Evolutionary conservation across 805 yeast genomes (phyloP).

Genomic region (Wickerhamomyces bisporus): DNA sequence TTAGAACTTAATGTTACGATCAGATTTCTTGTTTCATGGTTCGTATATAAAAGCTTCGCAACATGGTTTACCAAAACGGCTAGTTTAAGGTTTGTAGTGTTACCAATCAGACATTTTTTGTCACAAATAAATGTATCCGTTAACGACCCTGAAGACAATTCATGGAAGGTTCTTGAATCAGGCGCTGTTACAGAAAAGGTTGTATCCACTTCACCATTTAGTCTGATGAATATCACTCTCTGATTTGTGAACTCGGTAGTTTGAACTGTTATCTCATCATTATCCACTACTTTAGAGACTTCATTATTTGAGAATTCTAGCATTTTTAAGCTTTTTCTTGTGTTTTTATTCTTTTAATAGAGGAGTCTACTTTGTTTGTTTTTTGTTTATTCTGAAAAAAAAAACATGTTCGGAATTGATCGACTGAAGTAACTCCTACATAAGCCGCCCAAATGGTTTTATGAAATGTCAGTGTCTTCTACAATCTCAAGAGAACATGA

Average conservation of each 20-base stretch:
- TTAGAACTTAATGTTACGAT: conserved; percentile 24
- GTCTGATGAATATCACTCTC: conserved; percentile 33
- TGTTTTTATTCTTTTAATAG: too few relatives aligned
- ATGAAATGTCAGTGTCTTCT: background rate
- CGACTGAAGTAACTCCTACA: too few relatives aligned
- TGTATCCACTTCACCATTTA: conserved; percentile 35
- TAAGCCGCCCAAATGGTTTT: background rate
- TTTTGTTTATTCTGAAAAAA: background rate
- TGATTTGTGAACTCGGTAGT: conserved; percentile 32
- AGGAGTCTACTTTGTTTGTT: background rate
- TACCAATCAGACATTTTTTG: conserved; percentile 20
- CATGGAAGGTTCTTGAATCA: conserved; percentile 11
- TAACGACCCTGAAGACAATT: conserved; percentile 1
- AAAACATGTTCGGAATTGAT: too few relatives aligned
- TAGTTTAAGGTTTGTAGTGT: conserved; percentile 11
- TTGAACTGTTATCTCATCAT: conserved; percentile 7
- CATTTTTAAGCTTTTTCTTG: background rate
- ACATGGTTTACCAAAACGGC: conserved; percentile 19
- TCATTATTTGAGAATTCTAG: background rate
- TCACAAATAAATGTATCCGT: conserved; percentile 42
- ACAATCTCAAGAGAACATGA: conserved; percentile 1
- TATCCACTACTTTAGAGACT: background rate
- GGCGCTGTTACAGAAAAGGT: conserved; percentile 22
- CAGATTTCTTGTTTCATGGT: conserved; percentile 14
- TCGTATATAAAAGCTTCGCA: conserved; percentile 16